phyloP scores from a whole-genome alignment of 139 green algal species.

The Tetraselmis chui region DNA sequence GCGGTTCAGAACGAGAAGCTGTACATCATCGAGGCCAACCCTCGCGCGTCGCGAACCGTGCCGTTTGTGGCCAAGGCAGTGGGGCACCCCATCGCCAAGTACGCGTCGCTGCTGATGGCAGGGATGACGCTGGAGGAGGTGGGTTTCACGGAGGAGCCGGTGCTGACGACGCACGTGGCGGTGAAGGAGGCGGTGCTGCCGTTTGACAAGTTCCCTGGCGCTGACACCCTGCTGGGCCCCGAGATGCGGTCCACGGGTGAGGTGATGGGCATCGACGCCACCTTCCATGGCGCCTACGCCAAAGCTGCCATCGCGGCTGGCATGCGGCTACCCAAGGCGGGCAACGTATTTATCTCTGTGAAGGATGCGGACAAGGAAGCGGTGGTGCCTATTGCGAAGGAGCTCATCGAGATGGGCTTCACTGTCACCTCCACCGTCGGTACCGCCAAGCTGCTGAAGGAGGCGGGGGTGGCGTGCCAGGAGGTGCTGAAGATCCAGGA shows the following conservation, averaged over 20 bases:
- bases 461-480: conserved; percentile 48
- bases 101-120: conserved; percentile 91
- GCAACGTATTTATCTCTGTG: conserved; percentile 91
- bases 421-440: conserved; percentile 78
- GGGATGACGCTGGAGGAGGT: conserved; percentile 82
- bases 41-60: conserved; percentile 90
- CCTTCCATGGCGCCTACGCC: conserved; percentile 85
- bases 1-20: conserved; percentile 71
- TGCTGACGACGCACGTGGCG: conserved; percentile 80
- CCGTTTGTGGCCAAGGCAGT: conserved; percentile 98
- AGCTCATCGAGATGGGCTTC: conserved; percentile 82
- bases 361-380: conserved; percentile 82
- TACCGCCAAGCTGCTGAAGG: conserved; percentile 61
- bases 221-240: conserved; percentile 92
- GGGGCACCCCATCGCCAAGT: conserved; percentile 92
- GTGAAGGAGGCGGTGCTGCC: conserved; percentile 99
- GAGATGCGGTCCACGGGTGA: conserved; percentile 98
- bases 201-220: conserved; percentile 97
- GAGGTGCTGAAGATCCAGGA: conserved; percentile 96
- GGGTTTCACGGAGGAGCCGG: conserved; percentile 80
- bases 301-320: conserved; percentile 94
- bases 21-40: conserved; percentile 99
- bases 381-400: conserved; percentile 68
- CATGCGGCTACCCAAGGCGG: conserved; percentile 59
- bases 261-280: conserved; percentile 91